Conservation (phyloP, 163 green algal genomes). For the Volvox carteri region DNA sequence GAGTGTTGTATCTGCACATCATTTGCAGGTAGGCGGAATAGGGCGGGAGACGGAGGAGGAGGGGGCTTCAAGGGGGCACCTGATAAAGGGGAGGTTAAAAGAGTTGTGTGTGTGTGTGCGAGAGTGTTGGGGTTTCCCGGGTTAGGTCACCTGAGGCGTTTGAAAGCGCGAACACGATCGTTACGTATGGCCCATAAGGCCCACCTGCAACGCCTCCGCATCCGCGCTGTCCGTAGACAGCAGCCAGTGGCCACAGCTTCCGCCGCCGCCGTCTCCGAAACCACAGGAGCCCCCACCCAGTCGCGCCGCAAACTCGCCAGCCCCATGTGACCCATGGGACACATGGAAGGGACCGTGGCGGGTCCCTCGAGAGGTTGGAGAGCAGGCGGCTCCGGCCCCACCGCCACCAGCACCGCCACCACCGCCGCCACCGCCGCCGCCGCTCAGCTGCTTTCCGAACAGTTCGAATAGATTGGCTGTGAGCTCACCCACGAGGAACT, state of each 20-base stretch:
- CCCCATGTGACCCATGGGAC: too few species aligned
- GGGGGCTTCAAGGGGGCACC: neutral
- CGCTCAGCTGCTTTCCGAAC: constrained; percentile 1
- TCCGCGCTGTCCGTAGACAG: constrained; percentile 19
- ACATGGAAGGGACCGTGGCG: neutral
- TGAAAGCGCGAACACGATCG: too few species aligned
- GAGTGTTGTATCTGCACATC: too few species aligned
- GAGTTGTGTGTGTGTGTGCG: too few species aligned
- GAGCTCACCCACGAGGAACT: constrained; percentile 36
- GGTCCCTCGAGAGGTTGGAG: neutral
- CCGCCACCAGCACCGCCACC: neutral
- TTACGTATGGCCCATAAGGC: too few species aligned
- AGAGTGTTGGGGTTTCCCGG: too few species aligned
- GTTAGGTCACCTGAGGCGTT: too few species aligned
- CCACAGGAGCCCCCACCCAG: too few species aligned
- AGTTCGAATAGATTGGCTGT: constrained; percentile 7
- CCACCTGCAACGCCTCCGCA: constrained; percentile 31
- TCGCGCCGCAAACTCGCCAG: too few species aligned
- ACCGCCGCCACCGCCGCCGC: neutral
- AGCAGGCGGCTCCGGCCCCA: neutral
- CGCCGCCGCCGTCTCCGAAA: constrained; percentile 2
- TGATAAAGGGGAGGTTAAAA: too few species aligned
- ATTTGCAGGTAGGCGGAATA: too few species aligned
- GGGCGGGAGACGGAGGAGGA: neutral
- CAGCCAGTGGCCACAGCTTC: neutral